Conservation (phyloP, 768 basidiomycete genomes). For the Sporobolomyces pararoseus region DNA sequence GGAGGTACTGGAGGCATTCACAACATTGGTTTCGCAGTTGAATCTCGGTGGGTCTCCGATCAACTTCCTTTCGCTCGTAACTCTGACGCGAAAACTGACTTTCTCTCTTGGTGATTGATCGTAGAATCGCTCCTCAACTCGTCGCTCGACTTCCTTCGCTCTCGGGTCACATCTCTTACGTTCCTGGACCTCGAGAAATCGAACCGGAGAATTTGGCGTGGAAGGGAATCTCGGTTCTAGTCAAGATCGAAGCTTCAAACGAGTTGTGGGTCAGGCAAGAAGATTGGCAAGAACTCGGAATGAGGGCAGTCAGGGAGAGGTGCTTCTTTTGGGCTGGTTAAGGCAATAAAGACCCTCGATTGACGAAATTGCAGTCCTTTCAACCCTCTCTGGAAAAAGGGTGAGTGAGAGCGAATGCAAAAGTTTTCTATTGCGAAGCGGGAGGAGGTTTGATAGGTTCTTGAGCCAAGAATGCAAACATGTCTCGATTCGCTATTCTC, state of each 20-base stretch:
- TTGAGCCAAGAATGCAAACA: slow-evolving; percentile 37
- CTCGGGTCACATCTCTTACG: slow-evolving; percentile 67
- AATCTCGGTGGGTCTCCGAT: slow-evolving; percentile 65
- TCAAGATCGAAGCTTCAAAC: slow-evolving; percentile 80
- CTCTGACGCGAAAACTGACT: slow-evolving; percentile 10
- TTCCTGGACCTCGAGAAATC: slow-evolving; percentile 89
- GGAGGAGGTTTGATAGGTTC: slow-evolving; percentile 28
- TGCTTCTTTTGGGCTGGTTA: slow-evolving; percentile 45
- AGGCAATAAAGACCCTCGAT: too few species aligned
- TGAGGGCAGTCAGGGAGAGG: slow-evolving; percentile 50
- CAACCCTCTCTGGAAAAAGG: too few species aligned
- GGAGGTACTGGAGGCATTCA: slow-evolving; percentile 77
- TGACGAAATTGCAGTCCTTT: too few species aligned
- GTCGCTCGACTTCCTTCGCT: slow-evolving; percentile 51
- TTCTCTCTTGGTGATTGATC: neutral
- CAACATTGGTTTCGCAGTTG: slow-evolving; percentile 77
- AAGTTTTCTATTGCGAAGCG: too few species aligned
- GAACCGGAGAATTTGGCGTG: slow-evolving; percentile 85
- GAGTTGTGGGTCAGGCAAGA: slow-evolving; percentile 82
- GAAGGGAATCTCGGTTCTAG: slow-evolving; percentile 90
- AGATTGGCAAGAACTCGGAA: slow-evolving; percentile 62
- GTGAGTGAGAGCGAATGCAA: too few species aligned
- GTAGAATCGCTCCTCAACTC: slow-evolving; percentile 67
- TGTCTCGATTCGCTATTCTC: slow-evolving; percentile 32
- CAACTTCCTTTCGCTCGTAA: neutral